Evolutionary conservation across 1,139 yeast genomes (phyloP).

Genomic region (Yamadazyma conglobata): DNA sequence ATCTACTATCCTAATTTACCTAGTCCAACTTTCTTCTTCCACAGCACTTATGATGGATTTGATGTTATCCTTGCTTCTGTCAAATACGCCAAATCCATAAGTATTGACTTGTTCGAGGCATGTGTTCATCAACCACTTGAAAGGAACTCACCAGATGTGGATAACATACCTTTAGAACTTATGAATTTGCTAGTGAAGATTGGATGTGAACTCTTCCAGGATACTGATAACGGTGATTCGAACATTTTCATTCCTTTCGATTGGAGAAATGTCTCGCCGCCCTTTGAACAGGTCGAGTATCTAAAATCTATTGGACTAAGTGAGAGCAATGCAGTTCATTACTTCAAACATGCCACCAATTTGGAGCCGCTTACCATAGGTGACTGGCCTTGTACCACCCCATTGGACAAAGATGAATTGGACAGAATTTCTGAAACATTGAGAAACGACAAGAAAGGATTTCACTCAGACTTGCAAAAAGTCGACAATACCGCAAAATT

Average conservation of each 20-base stretch:
- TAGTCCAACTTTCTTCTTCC: slow-evolving; percentile 24
- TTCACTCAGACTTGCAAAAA: slow-evolving; percentile 14
- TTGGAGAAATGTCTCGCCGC: slow-evolving; percentile 48
- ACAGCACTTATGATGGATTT: slow-evolving; percentile 13
- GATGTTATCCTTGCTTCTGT: slow-evolving; percentile 29
- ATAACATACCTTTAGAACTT: slow-evolving; percentile 5
- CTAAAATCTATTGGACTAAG: slow-evolving; percentile 44
- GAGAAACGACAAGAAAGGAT: slow-evolving; percentile 11
- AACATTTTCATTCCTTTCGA: slow-evolving; percentile 37
- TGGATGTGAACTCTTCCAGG: background rate
- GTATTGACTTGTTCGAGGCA: slow-evolving; percentile 13
- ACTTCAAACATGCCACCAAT: slow-evolving; percentile 28
- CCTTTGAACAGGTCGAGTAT: slow-evolving; percentile 48
- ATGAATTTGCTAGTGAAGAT: slow-evolving; percentile 9
- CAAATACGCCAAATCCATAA: slow-evolving; percentile 38
- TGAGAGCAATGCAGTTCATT: slow-evolving; percentile 36
- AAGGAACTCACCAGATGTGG: background rate
- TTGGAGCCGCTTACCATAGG: slow-evolving; percentile 18
- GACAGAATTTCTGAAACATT: slow-evolving; percentile 7
- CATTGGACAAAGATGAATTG: slow-evolving; percentile 9
- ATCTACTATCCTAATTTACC: slow-evolving; percentile 25
- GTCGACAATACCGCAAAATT: slow-evolving; percentile 10
- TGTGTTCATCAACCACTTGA: slow-evolving; percentile 2
- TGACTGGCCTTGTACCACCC: slow-evolving; percentile 18
- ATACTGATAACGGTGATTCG: background rate